phyloP scores from a whole-genome alignment of 2,329 filamentous ascomycete genomes.

The Cordyceps cicadae region DNA sequence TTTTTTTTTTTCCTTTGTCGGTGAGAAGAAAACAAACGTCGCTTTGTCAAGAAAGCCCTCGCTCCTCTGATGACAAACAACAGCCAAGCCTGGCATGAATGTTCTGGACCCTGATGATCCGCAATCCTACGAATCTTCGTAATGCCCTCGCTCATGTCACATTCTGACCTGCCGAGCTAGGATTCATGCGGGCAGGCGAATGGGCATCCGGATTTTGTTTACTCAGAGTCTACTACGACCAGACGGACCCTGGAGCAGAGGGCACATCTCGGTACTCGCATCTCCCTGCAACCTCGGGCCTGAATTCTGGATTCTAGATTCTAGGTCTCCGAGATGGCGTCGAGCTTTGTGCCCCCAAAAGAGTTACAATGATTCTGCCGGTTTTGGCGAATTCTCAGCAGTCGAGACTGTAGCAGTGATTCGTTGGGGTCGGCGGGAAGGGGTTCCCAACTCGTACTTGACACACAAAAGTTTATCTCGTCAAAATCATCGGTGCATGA shows the following conservation, averaged over 20 bases:
- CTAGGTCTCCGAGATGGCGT: neutral
- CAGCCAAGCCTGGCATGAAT: neutral
- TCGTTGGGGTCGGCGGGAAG: neutral
- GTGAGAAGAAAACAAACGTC: neutral
- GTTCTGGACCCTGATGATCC: neutral
- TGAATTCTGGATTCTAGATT: neutral
- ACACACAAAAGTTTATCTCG: neutral
- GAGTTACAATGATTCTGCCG: neutral
- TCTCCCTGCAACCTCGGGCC: neutral
- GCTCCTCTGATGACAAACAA: neutral
- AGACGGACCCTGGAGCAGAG: neutral
- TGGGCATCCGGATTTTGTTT: no score
- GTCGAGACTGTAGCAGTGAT: neutral
- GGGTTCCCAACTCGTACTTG: no score
- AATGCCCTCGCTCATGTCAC: neutral
- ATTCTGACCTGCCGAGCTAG: neutral
- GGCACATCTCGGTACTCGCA: neutral
- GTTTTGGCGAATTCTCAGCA: neutral
- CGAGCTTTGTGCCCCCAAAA: neutral
- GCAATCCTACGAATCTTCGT: no score
- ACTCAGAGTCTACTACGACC: no score
- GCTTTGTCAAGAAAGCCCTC: neutral
- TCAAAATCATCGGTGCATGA: neutral
- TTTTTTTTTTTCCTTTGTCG: no score
- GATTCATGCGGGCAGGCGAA: neutral